Evolutionary conservation across 1,139 yeast genomes (phyloP).

Genomic region (Pichia sp.): DNA sequence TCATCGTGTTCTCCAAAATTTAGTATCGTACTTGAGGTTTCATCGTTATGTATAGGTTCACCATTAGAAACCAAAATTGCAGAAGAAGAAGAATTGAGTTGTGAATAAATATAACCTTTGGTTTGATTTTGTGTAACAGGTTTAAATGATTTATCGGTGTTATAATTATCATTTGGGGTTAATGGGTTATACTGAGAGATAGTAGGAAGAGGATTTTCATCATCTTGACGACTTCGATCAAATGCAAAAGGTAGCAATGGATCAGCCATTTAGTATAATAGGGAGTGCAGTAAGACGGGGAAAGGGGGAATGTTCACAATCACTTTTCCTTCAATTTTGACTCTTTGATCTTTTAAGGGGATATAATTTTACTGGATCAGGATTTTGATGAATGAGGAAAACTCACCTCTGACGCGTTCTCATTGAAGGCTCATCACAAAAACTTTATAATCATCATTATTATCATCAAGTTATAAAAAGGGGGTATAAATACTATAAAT

Average conservation of each 20-base stretch:
- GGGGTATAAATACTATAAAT: no score
- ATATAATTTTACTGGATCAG: no score
- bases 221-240: conserved; percentile 21
- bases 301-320: no score
- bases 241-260: conserved; percentile 25
- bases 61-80: conserved; percentile 1
- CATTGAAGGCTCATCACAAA: no score
- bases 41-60: not conserved
- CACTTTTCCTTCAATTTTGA: no score
- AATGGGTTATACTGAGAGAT: not conserved
- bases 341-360: no score
- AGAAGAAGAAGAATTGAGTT: conserved; percentile 12
- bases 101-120: conserved; percentile 3
- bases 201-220: not conserved
- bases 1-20: not conserved
- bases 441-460: no score
- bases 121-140: not conserved
- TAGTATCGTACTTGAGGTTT: conserved; percentile 9
- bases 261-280: conserved; percentile 12
- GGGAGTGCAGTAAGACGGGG: no score
- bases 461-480: no score
- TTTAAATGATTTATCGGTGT: conserved; percentile 7
- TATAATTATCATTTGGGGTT: no score
- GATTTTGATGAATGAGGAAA: no score
- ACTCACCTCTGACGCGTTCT: no score